Conservation (phyloP, 1,284 basidiomycete species). For the Cerrena zonata region DNA sequence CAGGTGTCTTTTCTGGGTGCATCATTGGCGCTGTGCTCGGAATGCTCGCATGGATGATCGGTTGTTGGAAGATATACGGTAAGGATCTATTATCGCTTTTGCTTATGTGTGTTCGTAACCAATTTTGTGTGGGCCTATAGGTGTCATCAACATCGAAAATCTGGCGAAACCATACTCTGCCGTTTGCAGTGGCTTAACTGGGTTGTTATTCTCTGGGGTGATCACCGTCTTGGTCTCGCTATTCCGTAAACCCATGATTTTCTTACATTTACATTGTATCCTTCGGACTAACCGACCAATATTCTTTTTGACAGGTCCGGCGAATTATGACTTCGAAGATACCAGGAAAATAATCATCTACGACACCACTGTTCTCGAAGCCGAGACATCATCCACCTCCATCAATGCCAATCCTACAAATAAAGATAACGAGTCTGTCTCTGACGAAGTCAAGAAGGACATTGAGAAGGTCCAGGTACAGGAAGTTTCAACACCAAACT, state of each 20-base stretch:
- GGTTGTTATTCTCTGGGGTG: conserved; percentile 40
- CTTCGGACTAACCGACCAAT: neutral
- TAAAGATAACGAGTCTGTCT: conserved; percentile 1
- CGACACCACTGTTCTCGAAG: conserved; percentile 19
- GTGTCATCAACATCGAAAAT: conserved; percentile 38
- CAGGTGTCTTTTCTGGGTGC: conserved; percentile 38
- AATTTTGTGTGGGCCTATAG: conserved; percentile 18
- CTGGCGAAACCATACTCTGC: conserved; percentile 44
- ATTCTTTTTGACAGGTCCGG: conserved; percentile 31
- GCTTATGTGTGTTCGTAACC: neutral
- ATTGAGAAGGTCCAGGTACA: conserved; percentile 5
- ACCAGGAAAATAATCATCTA: conserved; percentile 39
- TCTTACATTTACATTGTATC: neutral
- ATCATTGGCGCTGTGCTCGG: conserved; percentile 39
- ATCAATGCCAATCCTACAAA: neutral
- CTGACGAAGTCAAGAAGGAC: conserved; percentile 14
- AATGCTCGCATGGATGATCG: conserved; percentile 48
- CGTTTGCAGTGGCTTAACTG: conserved; percentile 41
- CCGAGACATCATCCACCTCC: conserved; percentile 7
- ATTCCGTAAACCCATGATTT: conserved; percentile 30
- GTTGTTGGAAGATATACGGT: conserved; percentile 47
- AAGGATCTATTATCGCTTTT: conserved; percentile 5
- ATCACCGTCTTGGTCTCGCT: conserved; percentile 39
- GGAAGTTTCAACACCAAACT: neutral
- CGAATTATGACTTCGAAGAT: conserved; percentile 42